These are phyloP conservation scores for Castanea mollissima DNA, from an alignment of 306 rosid species.

Conservation along the genomic window DNA sequence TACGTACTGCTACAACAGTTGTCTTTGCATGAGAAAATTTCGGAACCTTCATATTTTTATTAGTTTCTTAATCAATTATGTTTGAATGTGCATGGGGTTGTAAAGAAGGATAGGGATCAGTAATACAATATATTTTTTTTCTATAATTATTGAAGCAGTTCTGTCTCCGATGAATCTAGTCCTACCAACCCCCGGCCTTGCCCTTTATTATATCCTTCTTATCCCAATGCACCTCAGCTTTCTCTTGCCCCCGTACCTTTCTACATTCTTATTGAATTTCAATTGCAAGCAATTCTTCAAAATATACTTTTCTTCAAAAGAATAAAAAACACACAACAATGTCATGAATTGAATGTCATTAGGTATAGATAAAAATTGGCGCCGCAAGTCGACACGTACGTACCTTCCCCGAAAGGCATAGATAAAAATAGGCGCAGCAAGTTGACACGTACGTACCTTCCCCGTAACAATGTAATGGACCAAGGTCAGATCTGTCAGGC, in stretches of 20 bases:
- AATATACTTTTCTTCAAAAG: too few relatives aligned
- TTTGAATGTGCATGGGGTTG: too few relatives aligned
- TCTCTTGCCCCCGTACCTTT: conserved; percentile 5
- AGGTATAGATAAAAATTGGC: too few relatives aligned
- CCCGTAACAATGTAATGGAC: background rate
- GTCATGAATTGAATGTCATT: too few relatives aligned
- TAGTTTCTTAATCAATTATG: too few relatives aligned
- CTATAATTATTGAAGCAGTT: conserved; percentile 14
- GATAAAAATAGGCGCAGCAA: too few relatives aligned
- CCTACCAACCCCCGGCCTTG: conserved; percentile 20
- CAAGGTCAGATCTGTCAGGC: background rate
- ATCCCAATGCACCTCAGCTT: conserved; percentile 8
- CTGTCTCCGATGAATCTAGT: conserved; percentile 23
- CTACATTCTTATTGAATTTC: background rate
- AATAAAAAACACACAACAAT: too few relatives aligned
- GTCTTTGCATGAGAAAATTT: too few relatives aligned
- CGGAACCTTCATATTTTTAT: too few relatives aligned
- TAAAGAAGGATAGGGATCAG: conserved; percentile 18
- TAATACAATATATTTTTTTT: background rate
- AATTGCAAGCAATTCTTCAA: too few relatives aligned
- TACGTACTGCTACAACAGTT: too few relatives aligned
- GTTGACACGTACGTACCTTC: background rate
- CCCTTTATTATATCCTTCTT: conserved; percentile 13
- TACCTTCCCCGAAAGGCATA: background rate
- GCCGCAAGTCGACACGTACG: background rate